Evolutionary conservation across 345 rosid species (phyloP), one percentile per base, ranked within the genome.

Genomic region (Salix purpurea): DNA sequence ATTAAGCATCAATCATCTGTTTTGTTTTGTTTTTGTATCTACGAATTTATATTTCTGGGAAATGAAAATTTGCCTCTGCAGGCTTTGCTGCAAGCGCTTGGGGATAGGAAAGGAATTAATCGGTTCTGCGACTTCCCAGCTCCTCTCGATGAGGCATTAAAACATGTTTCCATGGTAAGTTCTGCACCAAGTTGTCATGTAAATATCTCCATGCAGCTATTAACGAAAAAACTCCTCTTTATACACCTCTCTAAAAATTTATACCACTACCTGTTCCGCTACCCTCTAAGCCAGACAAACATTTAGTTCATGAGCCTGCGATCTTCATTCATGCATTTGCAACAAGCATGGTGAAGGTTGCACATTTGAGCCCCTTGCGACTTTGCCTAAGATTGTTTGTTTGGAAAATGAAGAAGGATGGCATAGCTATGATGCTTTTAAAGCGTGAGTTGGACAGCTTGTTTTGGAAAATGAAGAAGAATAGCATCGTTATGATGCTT

Each of bases 101-200:
- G 98, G 50, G 97, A 96, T 46, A 85, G 95, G 78, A 91, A 91
- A 84, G 99, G 97, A 72, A 93, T 96, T 70, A 84, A 91, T 67
- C 90, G 97, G n/a, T 92, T 93, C 32, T 97, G 98, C 26, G 94
- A 93, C 81, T 96, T 92, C 81, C 87, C 97, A 18, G 97, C 97
- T 82, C 95, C 99, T 65, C 97, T 92, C 65, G 99, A 93, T 83
- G 98, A 93, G 86, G 98, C 97, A 28, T 82, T 92, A 52, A 74
- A 91, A 74, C 98, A 92, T 83, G 98, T 92, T 82, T 84, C 94
- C 6, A 78, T 90, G 97, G 99, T 91, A 86, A 74, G 65, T 50
- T 70, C 4, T 64, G 21, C 44, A 14, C 18, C 0, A 40, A 15
- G 19, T 42, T 62, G 12, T 70, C 28, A 40, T 65, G 26, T 58